phyloP scores from a whole-genome alignment of 1,139 yeast genomes.

The Zygosaccharomyces pseudobailii region DNA sequence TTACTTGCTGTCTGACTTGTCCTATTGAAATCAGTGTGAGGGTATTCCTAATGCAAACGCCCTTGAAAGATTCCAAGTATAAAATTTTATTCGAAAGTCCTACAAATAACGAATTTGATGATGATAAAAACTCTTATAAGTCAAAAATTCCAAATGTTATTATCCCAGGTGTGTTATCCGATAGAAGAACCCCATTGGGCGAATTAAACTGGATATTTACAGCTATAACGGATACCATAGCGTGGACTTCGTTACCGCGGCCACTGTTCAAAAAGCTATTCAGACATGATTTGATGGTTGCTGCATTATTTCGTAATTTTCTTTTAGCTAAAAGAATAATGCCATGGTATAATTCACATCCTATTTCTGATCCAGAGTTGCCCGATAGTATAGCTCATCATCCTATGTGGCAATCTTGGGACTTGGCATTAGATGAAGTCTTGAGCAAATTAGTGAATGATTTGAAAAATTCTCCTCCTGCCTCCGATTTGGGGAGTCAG shows the following conservation, averaged over 20 bases:
- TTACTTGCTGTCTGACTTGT: conserved; percentile 90
- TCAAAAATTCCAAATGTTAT: conserved; percentile 49
- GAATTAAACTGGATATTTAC: conserved; percentile 97
- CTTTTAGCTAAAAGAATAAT: conserved; percentile 86
- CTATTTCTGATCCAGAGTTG: conserved; percentile 87
- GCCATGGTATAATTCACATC: conserved; percentile 93
- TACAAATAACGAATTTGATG: conserved; percentile 31
- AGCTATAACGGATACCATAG: conserved; percentile 96
- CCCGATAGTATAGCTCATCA: conserved; percentile 80
- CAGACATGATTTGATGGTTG: conserved; percentile 94
- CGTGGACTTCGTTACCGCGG: conserved; percentile 90
- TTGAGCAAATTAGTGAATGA: conserved; percentile 57
- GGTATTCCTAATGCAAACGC: conserved; percentile 86
- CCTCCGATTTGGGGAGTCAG: conserved; percentile 27
- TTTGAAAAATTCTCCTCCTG: conserved; percentile 31
- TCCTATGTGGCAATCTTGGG: conserved; percentile 99
- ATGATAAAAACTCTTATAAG: conserved; percentile 29
- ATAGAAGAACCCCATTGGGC: conserved; percentile 91
- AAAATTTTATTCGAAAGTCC: conserved; percentile 43
- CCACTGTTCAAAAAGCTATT: conserved; percentile 85
- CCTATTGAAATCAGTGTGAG: conserved; percentile 92
- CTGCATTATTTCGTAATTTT: conserved; percentile 90
- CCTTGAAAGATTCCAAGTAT: conserved; percentile 60
- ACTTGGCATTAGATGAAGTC: conserved; percentile 91
- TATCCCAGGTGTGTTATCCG: conserved; percentile 88